Base-by-base conservation (phyloP, 2,329 filamentous ascomycete genomes). In the Coniella lustricola region DNA sequence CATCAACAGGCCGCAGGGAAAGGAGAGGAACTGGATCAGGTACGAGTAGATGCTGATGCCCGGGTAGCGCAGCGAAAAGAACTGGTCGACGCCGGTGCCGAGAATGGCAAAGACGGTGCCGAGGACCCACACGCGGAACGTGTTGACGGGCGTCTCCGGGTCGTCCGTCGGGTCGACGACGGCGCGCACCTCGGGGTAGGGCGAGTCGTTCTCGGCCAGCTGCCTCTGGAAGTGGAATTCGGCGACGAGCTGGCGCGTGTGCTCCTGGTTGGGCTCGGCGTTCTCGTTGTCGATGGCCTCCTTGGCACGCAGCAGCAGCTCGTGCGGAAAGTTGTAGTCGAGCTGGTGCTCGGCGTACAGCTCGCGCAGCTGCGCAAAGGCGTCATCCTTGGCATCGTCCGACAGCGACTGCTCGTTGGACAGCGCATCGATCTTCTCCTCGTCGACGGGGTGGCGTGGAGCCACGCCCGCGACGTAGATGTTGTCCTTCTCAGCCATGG, bases 81-180 rank as follows among this genome's bases (percentile, higher is more conserved):
- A 70, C 64, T 78, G 74, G 56, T 81, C 80, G 57, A 74, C 66
- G 46, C 74, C 75, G 38, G 72, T 68, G 31, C 77, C 64, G 21
- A 75, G 53, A 25, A 70, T 63, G 8, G 73, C 69, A 50, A 79
- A 79, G 36, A 68, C 54, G n/a, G 76, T 58, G 14, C 76, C 76
- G 29, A 80, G 74, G 16, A 63, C 57, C 75, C 75, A 79, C 47
- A 71, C 72, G 10, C 76, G 73, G 42, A 80, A 69, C 1, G 77
- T 81, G 16, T 75, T 77, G 49, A 68, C 73, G 3, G 75, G 76
- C 4, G 68, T 63, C 3, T 54, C 60, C 2, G 69, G 65, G 47
- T 77, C 70, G 57, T 81, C 77, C 46, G 75, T 74, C 56, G 79
- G 78, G 58, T 73, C 71, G 16, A 78, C 74, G 2, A 77, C 74